These are phyloP conservation scores for Lyophyllum atratum DNA, from an alignment of 768 basidiomycete species.

Conservation along the genomic window DNA sequence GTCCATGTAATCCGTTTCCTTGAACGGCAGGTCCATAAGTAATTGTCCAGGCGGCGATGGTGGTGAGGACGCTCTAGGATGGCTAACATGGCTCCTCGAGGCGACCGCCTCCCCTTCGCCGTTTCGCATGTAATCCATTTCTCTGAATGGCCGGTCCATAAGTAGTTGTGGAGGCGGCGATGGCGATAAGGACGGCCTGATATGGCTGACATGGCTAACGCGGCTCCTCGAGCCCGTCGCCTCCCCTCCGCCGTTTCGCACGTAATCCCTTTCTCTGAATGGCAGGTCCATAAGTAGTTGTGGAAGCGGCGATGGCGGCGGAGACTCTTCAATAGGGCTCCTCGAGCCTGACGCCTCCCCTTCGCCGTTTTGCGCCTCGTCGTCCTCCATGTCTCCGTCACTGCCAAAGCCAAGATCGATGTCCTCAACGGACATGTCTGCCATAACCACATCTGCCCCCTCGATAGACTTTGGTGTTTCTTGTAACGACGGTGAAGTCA, in stretches of 20 bases:
- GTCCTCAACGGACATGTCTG: slow-evolving; percentile 32
- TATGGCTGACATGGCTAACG: too few species aligned
- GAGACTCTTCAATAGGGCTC: background rate
- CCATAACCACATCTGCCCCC: slow-evolving; percentile 32
- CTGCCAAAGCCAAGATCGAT: slow-evolving; percentile 33
- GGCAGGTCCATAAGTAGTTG: too few species aligned
- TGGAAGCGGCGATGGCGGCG: background rate
- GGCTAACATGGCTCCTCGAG: background rate
- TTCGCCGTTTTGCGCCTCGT: background rate
- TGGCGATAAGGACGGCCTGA: too few species aligned
- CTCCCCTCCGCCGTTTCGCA: too few species aligned
- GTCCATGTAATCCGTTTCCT: slow-evolving; percentile 6
- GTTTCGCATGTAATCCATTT: too few species aligned
- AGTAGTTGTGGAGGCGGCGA: too few species aligned
- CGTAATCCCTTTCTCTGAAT: background rate
- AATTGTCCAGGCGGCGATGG: background rate
- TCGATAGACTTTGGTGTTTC: slow-evolving; percentile 44
- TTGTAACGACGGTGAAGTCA: slow-evolving; percentile 40
- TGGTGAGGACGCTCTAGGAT: background rate
- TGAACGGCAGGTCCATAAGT: too few species aligned
- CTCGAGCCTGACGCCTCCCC: background rate
- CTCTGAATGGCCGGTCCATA: too few species aligned
- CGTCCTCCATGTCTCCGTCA: slow-evolving; percentile 8
- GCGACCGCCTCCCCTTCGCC: background rate
- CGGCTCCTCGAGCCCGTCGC: too few species aligned